Evolutionary conservation across 2,329 filamentous ascomycete species (phyloP), one percentile per base, ranked within the genome.

Genomic region (Fusarium goolgardi): DNA sequence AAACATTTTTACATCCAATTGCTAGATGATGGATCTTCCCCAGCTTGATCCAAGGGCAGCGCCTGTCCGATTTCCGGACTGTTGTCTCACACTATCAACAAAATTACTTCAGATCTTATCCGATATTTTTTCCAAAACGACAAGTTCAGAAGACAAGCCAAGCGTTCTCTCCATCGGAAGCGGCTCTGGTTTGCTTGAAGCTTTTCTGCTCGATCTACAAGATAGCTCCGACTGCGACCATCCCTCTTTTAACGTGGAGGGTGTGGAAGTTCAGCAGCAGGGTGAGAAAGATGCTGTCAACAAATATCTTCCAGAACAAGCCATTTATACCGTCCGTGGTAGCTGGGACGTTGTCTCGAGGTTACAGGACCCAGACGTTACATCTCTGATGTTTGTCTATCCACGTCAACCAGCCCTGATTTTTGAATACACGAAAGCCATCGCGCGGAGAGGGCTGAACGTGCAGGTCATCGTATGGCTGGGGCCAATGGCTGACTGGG

Each of bases 331-430:
- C 6, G 78, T 79, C 5, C 68, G 69, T 0, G 76, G 77, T 5
- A 78, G 76, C 4, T 78, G 76, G 75, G 69, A 75, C 0, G 32
- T 78, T 2, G 70, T 71, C 1, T 63, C 67, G 15, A 69, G 75
- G 18, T 66, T 78, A 6, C 58, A 35, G 9, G 72, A 75, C 27
- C 49, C 70, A 1, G 65, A 67, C 45, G 63, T 73, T 11, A 50
- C 51, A 12, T 72, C 53, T 4, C 56, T 78, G 41, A 55, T 79
- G 59, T 79, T 79, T 59, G 71, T 76, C 11, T 79, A 79, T 31
- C 78, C 78, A 15, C 76, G 78, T 3, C 75, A 77, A 27, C 71
- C 73, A 2, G 49, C 45, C 2, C 32, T 79, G 13, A 70, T 79
- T 18, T 44, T 56, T 10, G 62, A 60, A 34, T 79, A 79, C 29